Evolutionary conservation across 2,329 filamentous ascomycete species (phyloP).

Genomic region (Amylocarpus encephaloides): DNA sequence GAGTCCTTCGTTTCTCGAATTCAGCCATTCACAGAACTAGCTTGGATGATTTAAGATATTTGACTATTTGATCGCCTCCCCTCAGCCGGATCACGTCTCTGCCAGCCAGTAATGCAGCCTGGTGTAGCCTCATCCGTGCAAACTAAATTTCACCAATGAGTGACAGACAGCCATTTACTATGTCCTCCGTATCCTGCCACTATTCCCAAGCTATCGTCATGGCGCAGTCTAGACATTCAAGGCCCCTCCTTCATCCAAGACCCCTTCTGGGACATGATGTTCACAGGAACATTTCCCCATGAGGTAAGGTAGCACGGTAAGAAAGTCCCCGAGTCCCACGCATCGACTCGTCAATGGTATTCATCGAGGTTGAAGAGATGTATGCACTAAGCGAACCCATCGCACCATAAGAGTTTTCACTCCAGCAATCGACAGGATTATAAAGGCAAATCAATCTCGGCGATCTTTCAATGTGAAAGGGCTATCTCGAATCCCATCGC

Average conservation of each 20-base stretch:
- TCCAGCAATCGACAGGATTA: slow-evolving; percentile 29
- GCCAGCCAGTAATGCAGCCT: background rate
- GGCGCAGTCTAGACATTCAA: background rate
- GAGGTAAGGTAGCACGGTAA: too few species aligned
- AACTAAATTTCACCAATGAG: slow-evolving; percentile 2
- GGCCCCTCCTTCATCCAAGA: background rate
- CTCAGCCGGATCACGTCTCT: background rate
- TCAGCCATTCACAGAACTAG: background rate
- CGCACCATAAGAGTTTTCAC: slow-evolving; percentile 21
- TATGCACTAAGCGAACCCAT: slow-evolving; percentile 30
- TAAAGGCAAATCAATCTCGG: slow-evolving; percentile 29
- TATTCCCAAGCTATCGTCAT: background rate
- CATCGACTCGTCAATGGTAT: too few species aligned
- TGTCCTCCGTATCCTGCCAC: too few species aligned
- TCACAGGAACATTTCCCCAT: background rate
- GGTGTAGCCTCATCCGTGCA: background rate
- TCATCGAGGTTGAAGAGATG: slow-evolving; percentile 7
- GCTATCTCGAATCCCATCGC: slow-evolving; percentile 27
- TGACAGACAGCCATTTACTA: too few species aligned
- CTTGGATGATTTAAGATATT: background rate
- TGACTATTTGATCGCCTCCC: background rate
- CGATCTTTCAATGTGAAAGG: slow-evolving; percentile 24
- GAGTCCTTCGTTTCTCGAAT: too few species aligned
- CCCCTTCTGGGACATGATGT: background rate
- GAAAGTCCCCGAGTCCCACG: too few species aligned